Evolutionary conservation across 306 rosid genomes (phyloP).

Genomic region (Lathyrus sativus): DNA sequence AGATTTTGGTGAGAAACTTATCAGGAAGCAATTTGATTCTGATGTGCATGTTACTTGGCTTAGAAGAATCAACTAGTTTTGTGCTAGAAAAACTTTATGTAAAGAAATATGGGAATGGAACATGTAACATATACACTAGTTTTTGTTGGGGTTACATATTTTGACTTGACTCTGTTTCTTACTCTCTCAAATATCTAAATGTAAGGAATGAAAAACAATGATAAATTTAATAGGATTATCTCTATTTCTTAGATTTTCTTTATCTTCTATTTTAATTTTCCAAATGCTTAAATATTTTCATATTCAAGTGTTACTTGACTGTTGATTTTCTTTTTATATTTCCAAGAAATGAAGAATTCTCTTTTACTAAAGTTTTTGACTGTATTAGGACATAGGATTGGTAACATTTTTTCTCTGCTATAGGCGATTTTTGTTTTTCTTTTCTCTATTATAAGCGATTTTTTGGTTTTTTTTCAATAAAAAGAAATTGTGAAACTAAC

Average conservation of each 20-base stretch:
- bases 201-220: not conserved
- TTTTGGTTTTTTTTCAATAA: too few species aligned
- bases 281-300: too few species aligned
- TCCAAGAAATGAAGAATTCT: too few species aligned
- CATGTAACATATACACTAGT: not conserved
- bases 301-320: too few species aligned
- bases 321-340: too few species aligned
- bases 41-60: slow-evolving; percentile 46
- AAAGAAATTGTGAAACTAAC: too few species aligned
- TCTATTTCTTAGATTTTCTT: not conserved
- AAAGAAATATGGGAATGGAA: not conserved
- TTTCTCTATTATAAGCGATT: too few species aligned
- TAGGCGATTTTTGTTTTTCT: too few species aligned
- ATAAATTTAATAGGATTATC: not conserved
- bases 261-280: too few species aligned
- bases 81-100: not conserved
- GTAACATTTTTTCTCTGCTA: too few species aligned
- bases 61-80: slow-evolving; percentile 39
- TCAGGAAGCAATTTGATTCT: slow-evolving; percentile 46
- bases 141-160: not conserved
- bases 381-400: too few species aligned
- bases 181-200: not conserved
- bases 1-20: slow-evolving; percentile 44
- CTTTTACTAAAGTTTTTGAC: too few species aligned
- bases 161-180: not conserved